Percentiles rank a stretch among this genome's conserved stretches.
phyloP scores from a whole-genome alignment of 805 yeast species.

The Zygotorulaspora danielsina region DNA sequence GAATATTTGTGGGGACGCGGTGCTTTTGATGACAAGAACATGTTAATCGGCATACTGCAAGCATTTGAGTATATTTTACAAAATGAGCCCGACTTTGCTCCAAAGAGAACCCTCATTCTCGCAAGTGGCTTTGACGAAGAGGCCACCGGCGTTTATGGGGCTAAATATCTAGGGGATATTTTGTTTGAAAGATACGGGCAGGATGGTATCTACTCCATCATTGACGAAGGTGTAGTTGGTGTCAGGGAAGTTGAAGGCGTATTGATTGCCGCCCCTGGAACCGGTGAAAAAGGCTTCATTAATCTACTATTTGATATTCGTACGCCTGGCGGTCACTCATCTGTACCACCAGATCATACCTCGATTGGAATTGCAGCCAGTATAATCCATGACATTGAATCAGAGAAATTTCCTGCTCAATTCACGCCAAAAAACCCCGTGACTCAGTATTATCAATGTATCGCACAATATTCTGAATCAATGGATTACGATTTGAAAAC shows the following conservation, averaged over 20 bases:
- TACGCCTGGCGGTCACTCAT: conserved; percentile 58
- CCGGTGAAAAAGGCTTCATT: conserved; percentile 56
- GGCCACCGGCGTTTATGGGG: conserved; percentile 59
- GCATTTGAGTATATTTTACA: conserved; percentile 49
- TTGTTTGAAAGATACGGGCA: conserved; percentile 53
- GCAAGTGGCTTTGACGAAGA: conserved; percentile 80
- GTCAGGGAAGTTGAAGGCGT: conserved; percentile 39
- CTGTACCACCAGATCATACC: conserved; percentile 63
- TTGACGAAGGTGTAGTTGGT: conserved; percentile 60
- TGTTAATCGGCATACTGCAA: conserved; percentile 59
- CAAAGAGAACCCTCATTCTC: conserved; percentile 54
- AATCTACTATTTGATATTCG: conserved; percentile 35
- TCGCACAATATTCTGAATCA: conserved; percentile 42
- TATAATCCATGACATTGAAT: conserved; percentile 51
- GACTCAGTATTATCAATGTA: conserved; percentile 52
- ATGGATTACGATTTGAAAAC: conserved; percentile 12
- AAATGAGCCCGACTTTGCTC: conserved; percentile 41
- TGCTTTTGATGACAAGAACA: conserved; percentile 64
- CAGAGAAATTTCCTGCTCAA: conserved; percentile 42
- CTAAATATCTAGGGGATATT: conserved; percentile 43
- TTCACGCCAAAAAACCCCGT: conserved; percentile 56
- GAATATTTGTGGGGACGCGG: conserved; percentile 69
- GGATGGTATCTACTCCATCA: conserved; percentile 53
- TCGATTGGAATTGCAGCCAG: conserved; percentile 66
- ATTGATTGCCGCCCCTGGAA: conserved; percentile 46